Evolutionary conservation across 176 grass and related monocot species (phyloP).

Genomic region (Areca catechu): DNA sequence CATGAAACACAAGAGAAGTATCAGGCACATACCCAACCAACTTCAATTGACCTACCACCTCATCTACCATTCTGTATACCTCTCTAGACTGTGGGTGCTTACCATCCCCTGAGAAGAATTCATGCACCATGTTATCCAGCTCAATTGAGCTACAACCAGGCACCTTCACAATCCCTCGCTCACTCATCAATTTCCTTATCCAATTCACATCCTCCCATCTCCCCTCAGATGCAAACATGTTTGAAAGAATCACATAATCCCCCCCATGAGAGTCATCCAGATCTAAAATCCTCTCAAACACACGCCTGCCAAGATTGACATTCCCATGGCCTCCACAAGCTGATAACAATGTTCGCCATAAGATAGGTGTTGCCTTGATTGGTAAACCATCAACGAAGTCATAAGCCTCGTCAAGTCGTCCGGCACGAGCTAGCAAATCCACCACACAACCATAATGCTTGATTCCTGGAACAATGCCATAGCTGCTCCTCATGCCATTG

Average conservation of each 20-base stretch:
- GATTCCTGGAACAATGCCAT: conserved; percentile 42
- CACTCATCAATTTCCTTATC: conserved; percentile 57
- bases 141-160: conserved; percentile 75
- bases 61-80: conserved; percentile 51
- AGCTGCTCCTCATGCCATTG: conserved; percentile 33
- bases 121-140: conserved; percentile 53
- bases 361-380: conserved; percentile 49
- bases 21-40: conserved; percentile 55
- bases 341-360: conserved; percentile 64
- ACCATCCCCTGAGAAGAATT: conserved; percentile 77
- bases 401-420: conserved; percentile 49
- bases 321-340: conserved; percentile 39
- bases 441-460: conserved; percentile 73
- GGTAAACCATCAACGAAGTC: conserved; percentile 51
- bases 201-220: conserved; percentile 60
- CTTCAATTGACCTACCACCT: conserved; percentile 58
- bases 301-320: conserved; percentile 25
- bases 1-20: conserved; percentile 60
- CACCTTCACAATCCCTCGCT: conserved; percentile 59
- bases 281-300: conserved; percentile 63
- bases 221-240: conserved; percentile 53
- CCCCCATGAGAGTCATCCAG: conserved; percentile 71
- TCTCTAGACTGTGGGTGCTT: conserved; percentile 45
- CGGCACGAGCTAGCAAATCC: conserved; percentile 55
- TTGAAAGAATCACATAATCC: conserved; percentile 66